Percentiles rank a stretch among this genome's conserved stretches.
phyloP scores from a whole-genome alignment of 305 asterid genomes.

The Plantago rigida region DNA sequence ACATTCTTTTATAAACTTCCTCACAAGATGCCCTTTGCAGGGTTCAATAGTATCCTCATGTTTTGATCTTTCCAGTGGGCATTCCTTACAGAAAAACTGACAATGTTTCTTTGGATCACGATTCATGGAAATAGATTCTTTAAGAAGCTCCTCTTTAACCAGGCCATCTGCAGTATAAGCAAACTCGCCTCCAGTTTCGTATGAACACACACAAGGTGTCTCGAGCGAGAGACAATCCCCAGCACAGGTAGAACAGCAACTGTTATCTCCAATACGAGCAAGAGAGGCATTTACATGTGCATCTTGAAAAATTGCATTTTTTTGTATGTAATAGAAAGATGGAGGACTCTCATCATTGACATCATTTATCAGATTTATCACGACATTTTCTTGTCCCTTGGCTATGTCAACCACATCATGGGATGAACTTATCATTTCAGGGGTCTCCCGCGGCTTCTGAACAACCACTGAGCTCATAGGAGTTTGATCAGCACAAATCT shows the following conservation, averaged over 20 bases:
- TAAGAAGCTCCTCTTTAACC: constrained; percentile 60
- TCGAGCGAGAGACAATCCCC: constrained; percentile 66
- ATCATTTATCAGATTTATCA: constrained; percentile 53
- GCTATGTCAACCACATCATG: constrained; percentile 52
- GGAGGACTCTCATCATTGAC: constrained; percentile 52
- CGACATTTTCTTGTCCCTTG: constrained; percentile 73
- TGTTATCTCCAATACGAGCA: constrained; percentile 63
- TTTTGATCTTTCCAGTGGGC: constrained; percentile 79
- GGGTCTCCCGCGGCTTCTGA: background rate
- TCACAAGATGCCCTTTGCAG: constrained; percentile 80
- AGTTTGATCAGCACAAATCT: no score
- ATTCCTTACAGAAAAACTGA: constrained; percentile 60
- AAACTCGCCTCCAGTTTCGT: constrained; percentile 62
- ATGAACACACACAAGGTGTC: constrained; percentile 62
- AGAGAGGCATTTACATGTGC: constrained; percentile 59
- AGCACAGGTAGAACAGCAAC: constrained; percentile 54
- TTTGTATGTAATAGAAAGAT: constrained; percentile 62
- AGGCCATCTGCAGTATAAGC: constrained; percentile 79
- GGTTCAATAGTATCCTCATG: constrained; percentile 45
- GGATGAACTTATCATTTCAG: constrained; percentile 30
- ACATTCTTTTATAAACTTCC: constrained; percentile 80
- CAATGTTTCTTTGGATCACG: constrained; percentile 62
- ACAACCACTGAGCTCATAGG: no score
- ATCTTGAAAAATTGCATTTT: constrained; percentile 57
- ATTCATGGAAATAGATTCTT: constrained; percentile 67